Evolutionary conservation across 768 basidiomycete genomes (phyloP).

Genomic region (Pleurotus eryngii): DNA sequence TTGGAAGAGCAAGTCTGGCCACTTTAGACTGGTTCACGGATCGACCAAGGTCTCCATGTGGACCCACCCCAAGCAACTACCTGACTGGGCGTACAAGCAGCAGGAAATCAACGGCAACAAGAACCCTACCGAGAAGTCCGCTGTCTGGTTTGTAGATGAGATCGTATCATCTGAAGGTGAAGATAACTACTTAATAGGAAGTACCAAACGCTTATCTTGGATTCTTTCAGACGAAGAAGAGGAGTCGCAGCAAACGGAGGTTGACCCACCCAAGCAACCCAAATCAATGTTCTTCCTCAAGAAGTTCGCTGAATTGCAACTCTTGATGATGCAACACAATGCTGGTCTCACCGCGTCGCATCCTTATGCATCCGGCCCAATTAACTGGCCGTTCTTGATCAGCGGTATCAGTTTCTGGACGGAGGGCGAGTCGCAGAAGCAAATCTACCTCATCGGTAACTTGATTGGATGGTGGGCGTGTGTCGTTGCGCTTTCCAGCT

Average conservation of each 20-base stretch:
- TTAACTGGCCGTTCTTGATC: conserved; percentile 98
- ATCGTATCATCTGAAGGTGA: conserved; percentile 72
- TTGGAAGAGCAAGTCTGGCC: conserved; percentile 91
- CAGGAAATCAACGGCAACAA: conserved; percentile 99
- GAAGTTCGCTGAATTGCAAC: conserved; percentile 91
- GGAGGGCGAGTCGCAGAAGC: conserved; percentile 73
- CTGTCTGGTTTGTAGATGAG: conserved; percentile 87
- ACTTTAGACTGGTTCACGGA: conserved; percentile 88
- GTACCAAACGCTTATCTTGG: conserved; percentile 6
- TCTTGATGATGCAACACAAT: conserved; percentile 97
- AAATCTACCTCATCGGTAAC: conserved; percentile 97
- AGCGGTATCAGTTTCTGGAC: conserved; percentile 99
- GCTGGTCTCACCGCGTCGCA: conserved; percentile 98
- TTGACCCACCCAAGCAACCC: conserved; percentile 58
- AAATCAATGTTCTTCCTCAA: conserved; percentile 89
- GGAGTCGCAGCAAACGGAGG: conserved; percentile 46
- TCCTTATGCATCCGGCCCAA: conserved; percentile 92
- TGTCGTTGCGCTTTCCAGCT: conserved; percentile 81
- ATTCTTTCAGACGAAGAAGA: conserved; percentile 48
- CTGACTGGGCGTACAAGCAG: conserved; percentile 97
- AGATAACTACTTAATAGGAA: conserved; percentile 16
- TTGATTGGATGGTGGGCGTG: conserved; percentile 94
- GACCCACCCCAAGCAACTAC: conserved; percentile 83
- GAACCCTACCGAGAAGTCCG: conserved; percentile 75
- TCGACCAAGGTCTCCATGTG: conserved; percentile 91